Base-by-base conservation (phyloP, 805 yeast genomes). In the Tetrapisispora fleetii region DNA sequence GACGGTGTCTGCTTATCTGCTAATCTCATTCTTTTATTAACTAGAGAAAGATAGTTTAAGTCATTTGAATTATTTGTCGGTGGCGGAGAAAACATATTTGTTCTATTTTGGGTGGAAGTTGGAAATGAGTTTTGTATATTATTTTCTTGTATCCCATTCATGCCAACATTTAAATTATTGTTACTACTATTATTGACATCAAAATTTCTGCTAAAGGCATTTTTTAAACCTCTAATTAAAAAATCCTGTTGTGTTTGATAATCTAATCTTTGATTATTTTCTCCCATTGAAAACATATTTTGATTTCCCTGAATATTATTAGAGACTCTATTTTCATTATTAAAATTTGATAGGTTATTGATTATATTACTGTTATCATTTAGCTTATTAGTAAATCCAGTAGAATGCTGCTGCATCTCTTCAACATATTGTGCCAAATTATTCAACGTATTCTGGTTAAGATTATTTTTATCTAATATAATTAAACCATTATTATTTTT, bases 1-100 rank as follows among this genome's bases (percentile, higher is more conserved):
- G 65, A 61, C 1, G 63, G 62, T 1, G 65, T 60, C 6, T 58
- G 62, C 40, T 52, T 60, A 14, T 60, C 64, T 13, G 59, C 61
- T 10, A 52, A 37, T 21, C 58, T 55, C 14, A 51, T 36, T 10
- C 64, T 48, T 48, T 60, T 61, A n/a, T 45, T 42, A 28, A 52
- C 51, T 0, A 58, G 58, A 9, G 61, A 51, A 7, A 27, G 17
- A 33, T 40, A 46, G n/a, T 40, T 46, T 4, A 40, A 3, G 6
- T 46, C 45, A 32, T 32, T 36, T 8, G 37, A 14, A 39, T 45
- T 40, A 13, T 18, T 28, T 4, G 54, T 53, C 4, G 57, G 58
- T 1, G 60, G 50, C 7, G 59, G 56, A 5, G 58, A 53, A 32
- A 50, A 53, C 9, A 58, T 54, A 30, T 54, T 51, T 2, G 51